A percentile compares a stretch with the other conserved stretches of the same genome.
Evolutionary conservation across 495 filamentous ascomycete genomes (phyloP).

Genomic region (Tirmania nivea): DNA sequence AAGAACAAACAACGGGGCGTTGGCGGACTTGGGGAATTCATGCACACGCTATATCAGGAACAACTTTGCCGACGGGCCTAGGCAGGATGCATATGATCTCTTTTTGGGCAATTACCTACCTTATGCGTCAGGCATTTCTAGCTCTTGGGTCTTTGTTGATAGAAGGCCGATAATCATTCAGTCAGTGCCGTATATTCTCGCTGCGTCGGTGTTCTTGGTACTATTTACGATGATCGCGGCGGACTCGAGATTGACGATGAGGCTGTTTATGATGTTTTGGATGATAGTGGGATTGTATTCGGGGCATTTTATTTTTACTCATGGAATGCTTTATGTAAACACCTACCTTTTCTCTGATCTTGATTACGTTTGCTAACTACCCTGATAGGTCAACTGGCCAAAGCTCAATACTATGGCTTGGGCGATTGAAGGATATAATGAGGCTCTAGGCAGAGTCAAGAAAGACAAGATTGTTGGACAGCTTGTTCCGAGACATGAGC

Average conservation of each 20-base stretch:
- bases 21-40: slow-evolving; percentile 67
- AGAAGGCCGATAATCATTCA: slow-evolving; percentile 71
- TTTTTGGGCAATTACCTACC: slow-evolving; percentile 75
- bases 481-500: slow-evolving; percentile 49
- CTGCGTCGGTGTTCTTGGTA: slow-evolving; percentile 68
- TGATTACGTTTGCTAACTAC: not conserved
- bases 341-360: not conserved
- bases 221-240: slow-evolving; percentile 56
- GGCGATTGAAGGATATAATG: slow-evolving; percentile 71
- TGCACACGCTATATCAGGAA: slow-evolving; percentile 67
- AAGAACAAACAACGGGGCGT: slow-evolving; percentile 56
- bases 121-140: slow-evolving; percentile 37
- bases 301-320: slow-evolving; percentile 46
- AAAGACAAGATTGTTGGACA: slow-evolving; percentile 56
- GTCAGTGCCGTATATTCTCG: slow-evolving; percentile 70
- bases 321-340: slow-evolving; percentile 87
- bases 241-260: slow-evolving; percentile 49
- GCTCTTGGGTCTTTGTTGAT: slow-evolving; percentile 55
- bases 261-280: slow-evolving; percentile 60
- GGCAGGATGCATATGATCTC: slow-evolving; percentile 86
- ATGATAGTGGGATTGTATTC: slow-evolving; percentile 44
- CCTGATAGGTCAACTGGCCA: slow-evolving; percentile 77
- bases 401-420: slow-evolving; percentile 72
- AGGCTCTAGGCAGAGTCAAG: slow-evolving; percentile 52
- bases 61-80: slow-evolving; percentile 79